phyloP scores from a whole-genome alignment of 768 basidiomycete species.

The Pleurotus platypus region DNA sequence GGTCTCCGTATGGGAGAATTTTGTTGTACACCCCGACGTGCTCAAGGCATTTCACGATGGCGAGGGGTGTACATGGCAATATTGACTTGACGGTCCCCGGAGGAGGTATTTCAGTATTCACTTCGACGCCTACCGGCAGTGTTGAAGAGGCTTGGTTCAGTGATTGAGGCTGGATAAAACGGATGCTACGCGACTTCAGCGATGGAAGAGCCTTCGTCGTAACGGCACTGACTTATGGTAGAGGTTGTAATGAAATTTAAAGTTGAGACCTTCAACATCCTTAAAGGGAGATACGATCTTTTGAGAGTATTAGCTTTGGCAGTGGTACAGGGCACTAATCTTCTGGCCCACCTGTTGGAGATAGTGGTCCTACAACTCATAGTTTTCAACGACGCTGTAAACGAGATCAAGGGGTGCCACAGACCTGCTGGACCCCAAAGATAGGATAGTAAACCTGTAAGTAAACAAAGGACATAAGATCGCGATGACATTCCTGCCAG shows the following conservation, averaged over 20 bases:
- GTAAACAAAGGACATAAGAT: not conserved
- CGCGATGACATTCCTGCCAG: slow-evolving; percentile 3
- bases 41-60: slow-evolving; percentile 94
- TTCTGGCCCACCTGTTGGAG: slow-evolving; percentile 74
- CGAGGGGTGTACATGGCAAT: slow-evolving; percentile 95
- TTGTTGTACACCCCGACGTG: slow-evolving; percentile 90
- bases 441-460: slow-evolving; percentile 92
- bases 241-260: slow-evolving; percentile 92
- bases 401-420: slow-evolving; percentile 18
- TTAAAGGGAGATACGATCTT: slow-evolving; percentile 93
- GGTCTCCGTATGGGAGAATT: slow-evolving; percentile 89
- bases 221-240: slow-evolving; percentile 77
- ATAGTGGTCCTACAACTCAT: slow-evolving; percentile 76
- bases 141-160: slow-evolving; percentile 45
- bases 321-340: not conserved
- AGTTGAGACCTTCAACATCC: slow-evolving; percentile 96
- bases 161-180: slow-evolving; percentile 81
- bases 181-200: slow-evolving; percentile 58
- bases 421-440: slow-evolving; percentile 83
- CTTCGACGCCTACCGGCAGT: slow-evolving; percentile 26
- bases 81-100: slow-evolving; percentile 92
- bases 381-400: not conserved
- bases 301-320: slow-evolving; percentile 3
- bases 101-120: slow-evolving; percentile 63
- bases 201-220: not conserved